Evolutionary conservation across 2,329 filamentous ascomycete species (phyloP).

Genomic region (Neurospora sp.): DNA sequence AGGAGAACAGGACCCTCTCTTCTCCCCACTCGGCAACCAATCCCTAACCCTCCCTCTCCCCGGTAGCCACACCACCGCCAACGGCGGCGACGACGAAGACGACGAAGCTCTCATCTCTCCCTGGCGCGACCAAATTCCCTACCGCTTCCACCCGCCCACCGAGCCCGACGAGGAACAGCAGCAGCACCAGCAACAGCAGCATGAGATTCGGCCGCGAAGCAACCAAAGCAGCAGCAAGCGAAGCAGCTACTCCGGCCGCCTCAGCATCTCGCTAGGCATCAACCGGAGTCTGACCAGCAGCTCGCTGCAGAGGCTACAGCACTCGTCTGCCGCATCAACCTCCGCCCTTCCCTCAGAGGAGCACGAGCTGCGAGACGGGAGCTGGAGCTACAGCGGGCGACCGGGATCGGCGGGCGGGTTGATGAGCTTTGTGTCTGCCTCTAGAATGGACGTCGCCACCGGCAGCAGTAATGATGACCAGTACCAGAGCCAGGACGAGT

Average conservation of each 20-base stretch:
- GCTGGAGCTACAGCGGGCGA: not conserved
- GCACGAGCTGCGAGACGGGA: not conserved
- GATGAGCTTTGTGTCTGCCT: not conserved
- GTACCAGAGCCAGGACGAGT: not conserved
- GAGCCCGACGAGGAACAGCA: not conserved
- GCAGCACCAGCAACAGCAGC: not conserved
- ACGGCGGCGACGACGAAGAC: not conserved
- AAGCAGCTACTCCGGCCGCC: not conserved
- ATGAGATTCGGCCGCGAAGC: not conserved
- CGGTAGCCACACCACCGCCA: constrained; percentile 8
- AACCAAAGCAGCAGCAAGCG: not conserved
- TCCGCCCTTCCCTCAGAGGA: not conserved
- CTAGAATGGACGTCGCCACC: not conserved
- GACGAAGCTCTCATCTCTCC: not conserved
- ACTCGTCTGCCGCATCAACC: not conserved
- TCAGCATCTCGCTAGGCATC: not conserved
- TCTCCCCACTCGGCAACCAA: not conserved
- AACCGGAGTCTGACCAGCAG: not conserved
- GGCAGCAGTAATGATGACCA: not conserved
- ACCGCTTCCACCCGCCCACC: not conserved
- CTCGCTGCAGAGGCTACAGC: not conserved
- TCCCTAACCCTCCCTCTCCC: not conserved
- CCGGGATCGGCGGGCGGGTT: not conserved
- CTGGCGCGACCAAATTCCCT: not conserved
- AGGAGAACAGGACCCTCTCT: constrained; percentile 5